Evolutionary conservation across 73 alveolate genomes (phyloP), one percentile per base, ranked within the genome.

Genomic region (Uronychia binucleata): DNA sequence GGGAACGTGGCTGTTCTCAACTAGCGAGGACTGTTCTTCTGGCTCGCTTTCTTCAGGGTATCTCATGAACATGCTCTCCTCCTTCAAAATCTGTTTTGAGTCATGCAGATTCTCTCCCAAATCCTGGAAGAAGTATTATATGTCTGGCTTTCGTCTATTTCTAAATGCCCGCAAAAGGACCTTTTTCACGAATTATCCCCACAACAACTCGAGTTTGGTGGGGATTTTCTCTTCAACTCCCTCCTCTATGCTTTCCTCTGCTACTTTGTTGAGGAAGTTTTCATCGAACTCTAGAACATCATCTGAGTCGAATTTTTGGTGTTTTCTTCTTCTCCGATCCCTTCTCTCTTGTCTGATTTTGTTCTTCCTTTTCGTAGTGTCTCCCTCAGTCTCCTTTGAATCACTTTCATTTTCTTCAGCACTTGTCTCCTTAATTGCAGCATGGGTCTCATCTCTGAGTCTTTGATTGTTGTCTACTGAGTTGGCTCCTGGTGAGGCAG

Each of bases 331-430:
- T 46, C 67, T 46, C 19, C 19, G 19, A 46, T 46, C 67, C 67
- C 19, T 46, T 46, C 67, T 46, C 67, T 46, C 19, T 46, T 46
- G n/a, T 11, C 19, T 46, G 19, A 11, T 5, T 46, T 19, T 46
- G 5, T 19, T 46, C 19, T 46, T 46, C 67, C 67, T 46, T 46
- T 46, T 19, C 5, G 67, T 46, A 11, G 67, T 46, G 19, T 46
- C 5, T 46, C 67, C 67, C 5, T 46, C 67, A 19, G 67, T 46
- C n/a, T 46, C 67, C 67, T 46, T 46, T 11, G 67, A 46, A 19
- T 46, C 67, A 46, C 67, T 46, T 46, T 46, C 67, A 46, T 46
- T 46, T 46, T 46, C 67, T 46, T 46, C 67, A 46, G 67, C 67
- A 46, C 67, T 46, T 5, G 67, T 46, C 19, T 46, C 67, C 67